A percentile compares a stretch with the other conserved stretches of the same genome.
Conservation (phyloP, 331 rosid species). For the Spiraea crenata region DNA sequence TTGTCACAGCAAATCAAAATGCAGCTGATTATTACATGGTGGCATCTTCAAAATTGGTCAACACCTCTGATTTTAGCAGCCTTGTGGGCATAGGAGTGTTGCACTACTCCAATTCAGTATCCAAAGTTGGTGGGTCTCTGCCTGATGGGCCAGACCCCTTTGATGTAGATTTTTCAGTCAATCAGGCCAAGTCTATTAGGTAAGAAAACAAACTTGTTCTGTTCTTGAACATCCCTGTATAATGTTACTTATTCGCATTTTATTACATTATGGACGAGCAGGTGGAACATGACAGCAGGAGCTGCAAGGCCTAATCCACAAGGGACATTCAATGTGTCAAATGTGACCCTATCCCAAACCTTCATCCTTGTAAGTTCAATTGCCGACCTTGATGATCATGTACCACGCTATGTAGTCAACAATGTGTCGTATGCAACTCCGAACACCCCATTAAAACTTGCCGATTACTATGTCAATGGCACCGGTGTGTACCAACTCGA, state of each 20-base stretch:
- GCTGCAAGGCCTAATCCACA: constrained; percentile 93
- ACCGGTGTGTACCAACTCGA: constrained; percentile 60
- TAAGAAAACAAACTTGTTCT: constrained; percentile 16
- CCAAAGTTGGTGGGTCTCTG: constrained; percentile 46
- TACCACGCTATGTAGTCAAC: constrained; percentile 48
- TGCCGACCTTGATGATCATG: constrained; percentile 23
- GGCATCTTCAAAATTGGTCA: constrained; percentile 60
- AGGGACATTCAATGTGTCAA: constrained; percentile 68
- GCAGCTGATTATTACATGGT: constrained; percentile 69
- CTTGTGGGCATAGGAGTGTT: constrained; percentile 56
- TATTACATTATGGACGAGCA: constrained; percentile 8
- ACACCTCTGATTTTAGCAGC: constrained; percentile 17
- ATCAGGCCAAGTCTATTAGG: constrained; percentile 74
- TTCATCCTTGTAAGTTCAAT: constrained; percentile 51
- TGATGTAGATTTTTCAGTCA: constrained; percentile 54
- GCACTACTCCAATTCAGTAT: constrained; percentile 50
- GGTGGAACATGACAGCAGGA: constrained; percentile 84
- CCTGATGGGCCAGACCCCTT: constrained; percentile 66
- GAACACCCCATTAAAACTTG: constrained; percentile 74
- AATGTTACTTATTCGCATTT: background rate
- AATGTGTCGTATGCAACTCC: constrained; percentile 65
- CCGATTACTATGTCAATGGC: constrained; percentile 59
- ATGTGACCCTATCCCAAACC: constrained; percentile 63
- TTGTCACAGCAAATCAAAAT: constrained; percentile 64
- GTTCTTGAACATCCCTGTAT: background rate